phyloP scores from a whole-genome alignment of 176 grass and related monocot genomes.

The Zizania latifolia region DNA sequence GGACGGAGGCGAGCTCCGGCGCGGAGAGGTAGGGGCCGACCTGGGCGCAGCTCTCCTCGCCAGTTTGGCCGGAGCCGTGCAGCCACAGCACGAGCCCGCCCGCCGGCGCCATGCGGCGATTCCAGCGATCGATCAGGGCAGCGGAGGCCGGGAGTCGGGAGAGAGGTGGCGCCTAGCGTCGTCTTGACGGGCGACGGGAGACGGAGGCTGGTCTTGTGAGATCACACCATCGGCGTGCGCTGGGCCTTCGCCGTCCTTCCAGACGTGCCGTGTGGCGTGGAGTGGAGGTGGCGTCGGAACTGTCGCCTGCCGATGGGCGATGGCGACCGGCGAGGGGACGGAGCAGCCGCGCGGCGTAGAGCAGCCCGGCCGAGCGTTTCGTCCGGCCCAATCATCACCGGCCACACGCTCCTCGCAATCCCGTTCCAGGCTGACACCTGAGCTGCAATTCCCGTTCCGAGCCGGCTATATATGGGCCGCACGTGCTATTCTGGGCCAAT shows the following conservation, averaged over 20 bases:
- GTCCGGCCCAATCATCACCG: too few species aligned
- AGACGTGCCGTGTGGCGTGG: neutral
- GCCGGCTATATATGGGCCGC: too few species aligned
- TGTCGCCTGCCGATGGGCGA: neutral
- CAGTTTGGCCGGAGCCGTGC: constrained; percentile 44
- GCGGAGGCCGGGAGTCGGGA: too few species aligned
- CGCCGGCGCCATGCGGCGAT: neutral
- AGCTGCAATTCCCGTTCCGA: too few species aligned
- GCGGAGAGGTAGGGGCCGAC: constrained; percentile 42
- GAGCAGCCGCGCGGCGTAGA: neutral
- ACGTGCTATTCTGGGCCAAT: too few species aligned
- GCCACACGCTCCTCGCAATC: too few species aligned
- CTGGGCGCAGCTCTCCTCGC: constrained; percentile 30
- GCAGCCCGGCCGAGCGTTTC: too few species aligned
- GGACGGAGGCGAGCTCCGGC: constrained; percentile 26
- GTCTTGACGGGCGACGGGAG: too few species aligned
- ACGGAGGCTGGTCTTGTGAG: too few species aligned
- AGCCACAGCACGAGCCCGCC: constrained; percentile 48
- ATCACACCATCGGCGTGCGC: neutral
- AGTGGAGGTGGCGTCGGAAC: neutral
- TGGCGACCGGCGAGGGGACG: neutral
- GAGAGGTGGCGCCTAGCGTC: too few species aligned
- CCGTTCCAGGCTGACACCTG: too few species aligned
- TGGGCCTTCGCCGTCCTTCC: too few species aligned
- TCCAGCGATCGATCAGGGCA: neutral